Conservation (phyloP, 768 basidiomycete genomes). For the Lyophyllum atratum region DNA sequence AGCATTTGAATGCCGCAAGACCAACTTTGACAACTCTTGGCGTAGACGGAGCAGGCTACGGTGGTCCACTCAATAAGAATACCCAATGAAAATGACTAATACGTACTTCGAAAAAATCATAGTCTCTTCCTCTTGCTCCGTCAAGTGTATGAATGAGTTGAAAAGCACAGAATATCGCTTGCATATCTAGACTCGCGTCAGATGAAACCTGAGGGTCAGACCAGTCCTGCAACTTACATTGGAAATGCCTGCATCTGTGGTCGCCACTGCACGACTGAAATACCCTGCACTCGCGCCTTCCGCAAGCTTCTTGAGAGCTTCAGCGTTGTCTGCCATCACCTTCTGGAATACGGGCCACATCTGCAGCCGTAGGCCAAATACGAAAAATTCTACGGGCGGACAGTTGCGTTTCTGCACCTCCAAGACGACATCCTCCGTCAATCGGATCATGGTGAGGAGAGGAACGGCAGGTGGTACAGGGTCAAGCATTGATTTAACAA, state of each 20-base stretch:
- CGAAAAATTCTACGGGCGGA: conserved; percentile 77
- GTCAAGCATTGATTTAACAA: conserved; percentile 68
- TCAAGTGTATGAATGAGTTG: conserved; percentile 79
- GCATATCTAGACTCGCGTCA: conserved; percentile 51
- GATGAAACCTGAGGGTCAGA: conserved; percentile 7
- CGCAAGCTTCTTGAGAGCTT: conserved; percentile 79
- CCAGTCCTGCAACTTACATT: conserved; percentile 44
- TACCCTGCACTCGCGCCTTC: conserved; percentile 68
- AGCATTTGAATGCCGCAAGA: conserved; percentile 71
- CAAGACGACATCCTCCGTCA: conserved; percentile 78
- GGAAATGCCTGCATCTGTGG: conserved; percentile 70
- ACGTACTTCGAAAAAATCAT: conserved; percentile 95
- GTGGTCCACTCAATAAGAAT: not conserved
- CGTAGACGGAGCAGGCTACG: conserved; percentile 80
- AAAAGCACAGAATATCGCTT: conserved; percentile 80
- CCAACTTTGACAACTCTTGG: conserved; percentile 78
- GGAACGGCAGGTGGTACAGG: conserved; percentile 74
- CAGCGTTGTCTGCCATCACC: conserved; percentile 80
- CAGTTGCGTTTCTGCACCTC: conserved; percentile 80
- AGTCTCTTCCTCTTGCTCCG: conserved; percentile 84
- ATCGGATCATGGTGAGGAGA: conserved; percentile 87
- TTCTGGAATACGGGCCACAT: conserved; percentile 97
- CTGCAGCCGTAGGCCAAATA: conserved; percentile 77
- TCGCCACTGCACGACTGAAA: conserved; percentile 58
- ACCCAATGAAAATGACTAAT: not conserved